phyloP scores from a whole-genome alignment of 2,329 filamentous ascomycete genomes.

The Triangularia verruculosa region DNA sequence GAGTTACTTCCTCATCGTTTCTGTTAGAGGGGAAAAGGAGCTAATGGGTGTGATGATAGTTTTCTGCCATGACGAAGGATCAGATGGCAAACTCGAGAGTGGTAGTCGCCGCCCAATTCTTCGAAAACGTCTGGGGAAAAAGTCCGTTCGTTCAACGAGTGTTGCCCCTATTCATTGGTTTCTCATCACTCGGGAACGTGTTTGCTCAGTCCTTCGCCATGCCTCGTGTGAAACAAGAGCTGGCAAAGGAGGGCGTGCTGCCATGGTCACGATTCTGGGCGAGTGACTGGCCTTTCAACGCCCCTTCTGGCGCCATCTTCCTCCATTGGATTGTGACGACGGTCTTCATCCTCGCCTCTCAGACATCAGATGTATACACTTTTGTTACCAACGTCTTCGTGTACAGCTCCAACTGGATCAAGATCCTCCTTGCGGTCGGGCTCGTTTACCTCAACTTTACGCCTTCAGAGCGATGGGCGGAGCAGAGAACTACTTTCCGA shows the following conservation, averaged over 20 bases:
- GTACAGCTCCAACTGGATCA: slow-evolving; percentile 35
- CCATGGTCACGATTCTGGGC: slow-evolving; percentile 36
- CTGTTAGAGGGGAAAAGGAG: neutral
- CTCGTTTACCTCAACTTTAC: slow-evolving; percentile 33
- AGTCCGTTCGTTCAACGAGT: slow-evolving; percentile 30
- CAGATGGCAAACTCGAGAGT: slow-evolving; percentile 29
- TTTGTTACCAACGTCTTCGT: slow-evolving; percentile 36
- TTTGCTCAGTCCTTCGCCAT: slow-evolving; percentile 34
- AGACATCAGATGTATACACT: slow-evolving; percentile 31
- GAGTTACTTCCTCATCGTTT: slow-evolving; percentile 13
- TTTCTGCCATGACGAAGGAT: slow-evolving; percentile 31
- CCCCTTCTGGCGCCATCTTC: slow-evolving; percentile 34
- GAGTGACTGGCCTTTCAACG: slow-evolving; percentile 35
- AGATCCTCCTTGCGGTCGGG: slow-evolving; percentile 30
- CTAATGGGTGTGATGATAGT: slow-evolving; percentile 19
- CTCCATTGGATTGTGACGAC: slow-evolving; percentile 36
- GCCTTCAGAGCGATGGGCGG: slow-evolving; percentile 28
- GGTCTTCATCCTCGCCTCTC: slow-evolving; percentile 32
- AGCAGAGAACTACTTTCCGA: slow-evolving; percentile 31
- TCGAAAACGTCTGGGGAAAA: slow-evolving; percentile 34
- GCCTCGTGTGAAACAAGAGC: slow-evolving; percentile 37
- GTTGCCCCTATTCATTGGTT: slow-evolving; percentile 33
- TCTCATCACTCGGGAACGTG: slow-evolving; percentile 35
- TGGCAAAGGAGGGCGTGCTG: slow-evolving; percentile 36
- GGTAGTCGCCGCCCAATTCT: slow-evolving; percentile 33